Base-by-base conservation (phyloP, 257 asterid species). In the Ophiorrhiza pumila region DNA sequence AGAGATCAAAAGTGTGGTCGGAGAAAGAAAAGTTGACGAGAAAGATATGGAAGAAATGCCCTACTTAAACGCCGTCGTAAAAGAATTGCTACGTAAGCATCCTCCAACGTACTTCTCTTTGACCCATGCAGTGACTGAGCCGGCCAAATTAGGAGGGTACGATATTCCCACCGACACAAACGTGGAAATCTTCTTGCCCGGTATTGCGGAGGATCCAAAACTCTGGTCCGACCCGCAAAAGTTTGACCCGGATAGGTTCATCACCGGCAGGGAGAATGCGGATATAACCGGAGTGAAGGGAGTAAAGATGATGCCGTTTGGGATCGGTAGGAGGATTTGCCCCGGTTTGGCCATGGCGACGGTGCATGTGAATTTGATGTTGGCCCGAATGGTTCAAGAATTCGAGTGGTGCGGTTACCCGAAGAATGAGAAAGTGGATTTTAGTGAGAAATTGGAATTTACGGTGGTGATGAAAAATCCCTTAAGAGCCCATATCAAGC, bases 321-420 rank as follows among this genome's bases (percentile, higher is more conserved):
- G 97, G 7, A 53, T 83, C 17, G 98, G 98, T 7, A 82, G 98
- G 81, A 84, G 96, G 87, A 93, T 91, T 72, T 93, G 98, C 82
- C 98, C 98, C 58, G 96, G 98, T 15, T 81, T 93, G 78, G 77
- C 72, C 58, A 89, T 93, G 97, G 98, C 96, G 0, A 89, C 90
- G 41, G 82, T 87, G 65, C 98, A 93, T 22, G 88, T 87, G 50
- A 81, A 81, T 46, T 71, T 91, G 82, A 90, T 89, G 87, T 32
- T 93, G 82, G 96, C 97, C 52, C 80, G 97, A 53, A 86, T 93
- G 96, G 94, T 91, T 55, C 98, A 93, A 73, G 97, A 91, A 41
- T 93, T 93, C 75, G 95, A 83, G 74, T 93, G 98, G 98, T 43
- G 82, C 47, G 89, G 75, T 85, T 74, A 80, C 84, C 96, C 93